These are phyloP conservation scores for Davidsoniella australis DNA, from an alignment of 2,329 filamentous ascomycete genomes.

Conservation along the genomic window DNA sequence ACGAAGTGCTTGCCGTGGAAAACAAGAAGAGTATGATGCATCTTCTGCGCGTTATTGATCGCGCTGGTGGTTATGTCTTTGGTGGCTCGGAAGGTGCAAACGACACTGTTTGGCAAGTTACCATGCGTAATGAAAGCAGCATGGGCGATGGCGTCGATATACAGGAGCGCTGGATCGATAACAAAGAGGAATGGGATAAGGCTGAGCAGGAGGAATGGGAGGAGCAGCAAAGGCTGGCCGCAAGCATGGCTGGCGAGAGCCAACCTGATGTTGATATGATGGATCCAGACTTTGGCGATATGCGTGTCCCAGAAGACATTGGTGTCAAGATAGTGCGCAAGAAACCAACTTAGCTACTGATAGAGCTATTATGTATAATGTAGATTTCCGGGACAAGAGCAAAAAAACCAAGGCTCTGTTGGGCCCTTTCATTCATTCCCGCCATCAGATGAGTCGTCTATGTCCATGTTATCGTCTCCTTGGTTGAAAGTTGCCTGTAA, in stretches of 20 bases:
- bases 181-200: conserved; percentile 74
- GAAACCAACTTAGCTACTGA: conserved; percentile 25
- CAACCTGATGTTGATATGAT: conserved; percentile 15
- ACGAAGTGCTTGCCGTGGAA: conserved; percentile 87
- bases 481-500: conserved; percentile 14
- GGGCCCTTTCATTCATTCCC: conserved; percentile 1
- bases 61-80: conserved; percentile 86
- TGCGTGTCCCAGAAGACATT: conserved; percentile 36
- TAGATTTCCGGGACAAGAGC: background rate
- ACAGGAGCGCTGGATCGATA: conserved; percentile 89
- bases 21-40: conserved; percentile 96
- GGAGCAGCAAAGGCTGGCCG: conserved; percentile 43
- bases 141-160: conserved; percentile 74
- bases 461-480: conserved; percentile 6
- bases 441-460: conserved; percentile 20
- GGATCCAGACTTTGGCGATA: conserved; percentile 34
- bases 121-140: conserved; percentile 62
- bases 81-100: conserved; percentile 81
- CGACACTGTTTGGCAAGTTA: conserved; percentile 92
- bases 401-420: background rate
- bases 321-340: conserved; percentile 59
- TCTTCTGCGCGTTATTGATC: conserved; percentile 72
- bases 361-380: background rate
- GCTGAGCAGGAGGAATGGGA: conserved; percentile 59
- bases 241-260: conserved; percentile 16